These are phyloP conservation scores for Botrytis tulipae DNA, from an alignment of 2,329 filamentous ascomycete species.

Conservation along the genomic window DNA sequence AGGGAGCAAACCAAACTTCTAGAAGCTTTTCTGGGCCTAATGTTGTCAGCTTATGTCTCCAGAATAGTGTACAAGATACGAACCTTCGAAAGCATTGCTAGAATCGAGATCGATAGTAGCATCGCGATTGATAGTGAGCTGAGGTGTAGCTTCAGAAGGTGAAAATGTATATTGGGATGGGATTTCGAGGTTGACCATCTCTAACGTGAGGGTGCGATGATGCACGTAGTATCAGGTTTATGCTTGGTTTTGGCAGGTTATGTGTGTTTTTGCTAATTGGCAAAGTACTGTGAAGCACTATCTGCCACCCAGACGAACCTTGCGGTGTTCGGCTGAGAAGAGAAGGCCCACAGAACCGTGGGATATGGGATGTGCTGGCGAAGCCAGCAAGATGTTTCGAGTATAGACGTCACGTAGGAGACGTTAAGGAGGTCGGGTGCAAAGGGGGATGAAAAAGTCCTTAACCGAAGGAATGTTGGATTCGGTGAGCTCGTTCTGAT, in stretches of 20 bases:
- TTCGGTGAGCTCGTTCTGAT: constrained; percentile 60
- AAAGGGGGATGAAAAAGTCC: constrained; percentile 78
- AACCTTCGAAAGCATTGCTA: constrained; percentile 92
- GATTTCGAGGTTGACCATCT: constrained; percentile 83
- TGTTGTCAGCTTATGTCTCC: constrained; percentile 30
- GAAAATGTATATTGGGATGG: constrained; percentile 81
- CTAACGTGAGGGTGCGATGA: constrained; percentile 41
- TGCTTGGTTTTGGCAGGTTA: background rate
- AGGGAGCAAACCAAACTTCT: constrained; percentile 95
- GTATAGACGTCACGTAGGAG: constrained; percentile 61
- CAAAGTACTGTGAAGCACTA: constrained; percentile 80
- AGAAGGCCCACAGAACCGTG: constrained; percentile 88
- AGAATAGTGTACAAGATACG: constrained; percentile 25
- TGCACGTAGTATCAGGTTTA: constrained; percentile 15
- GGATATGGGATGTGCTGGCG: constrained; percentile 69
- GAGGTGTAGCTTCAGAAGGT: constrained; percentile 77
- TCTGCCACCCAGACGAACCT: constrained; percentile 97
- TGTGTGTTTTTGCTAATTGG: constrained; percentile 20
- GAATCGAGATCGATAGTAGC: constrained; percentile 91
- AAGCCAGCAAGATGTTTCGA: constrained; percentile 58
- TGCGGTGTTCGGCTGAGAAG: constrained; percentile 90
- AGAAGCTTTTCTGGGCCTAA: constrained; percentile 91
- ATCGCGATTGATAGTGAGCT: constrained; percentile 95
- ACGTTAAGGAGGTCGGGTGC: constrained; percentile 90
- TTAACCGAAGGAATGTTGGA: constrained; percentile 86